Evolutionary conservation across 257 asterid species (phyloP).

Genomic region (Plectranthus barbatus): DNA sequence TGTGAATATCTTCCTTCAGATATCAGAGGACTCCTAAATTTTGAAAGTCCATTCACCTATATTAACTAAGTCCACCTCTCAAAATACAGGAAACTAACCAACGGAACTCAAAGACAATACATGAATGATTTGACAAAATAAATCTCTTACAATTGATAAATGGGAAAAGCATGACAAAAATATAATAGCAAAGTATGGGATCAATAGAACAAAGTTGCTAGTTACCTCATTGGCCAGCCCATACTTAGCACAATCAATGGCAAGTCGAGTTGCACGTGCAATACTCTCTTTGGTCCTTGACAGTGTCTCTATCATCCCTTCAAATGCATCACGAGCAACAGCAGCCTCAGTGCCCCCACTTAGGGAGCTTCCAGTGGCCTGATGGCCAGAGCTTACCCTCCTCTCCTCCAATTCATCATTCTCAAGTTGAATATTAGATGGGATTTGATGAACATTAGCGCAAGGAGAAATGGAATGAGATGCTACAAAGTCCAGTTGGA

Average conservation of each 20-base stretch:
- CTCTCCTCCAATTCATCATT: constrained; percentile 56
- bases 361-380: constrained; percentile 52
- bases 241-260: constrained; percentile 84
- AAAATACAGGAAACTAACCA: background rate
- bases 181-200: background rate
- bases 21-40: background rate
- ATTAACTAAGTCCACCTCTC: background rate
- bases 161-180: constrained; percentile 1
- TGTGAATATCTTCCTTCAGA: background rate
- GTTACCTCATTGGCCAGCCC: constrained; percentile 80
- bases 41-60: background rate
- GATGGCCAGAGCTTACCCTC: constrained; percentile 57
- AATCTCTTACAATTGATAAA: too few relatives aligned
- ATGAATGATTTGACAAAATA: background rate
- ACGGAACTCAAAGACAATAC: background rate
- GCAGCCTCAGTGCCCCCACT: constrained; percentile 91
- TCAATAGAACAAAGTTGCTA: background rate
- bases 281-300: constrained; percentile 93
- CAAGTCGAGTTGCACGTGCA: constrained; percentile 92
- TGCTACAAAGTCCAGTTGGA: constrained; percentile 39
- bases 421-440: constrained; percentile 41
- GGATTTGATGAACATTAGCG: constrained; percentile 34
- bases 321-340: constrained; percentile 92
- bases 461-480: constrained; percentile 38
- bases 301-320: constrained; percentile 91